Conservation (phyloP, 1,284 basidiomycete species). For the Tylopilus sp. region DNA sequence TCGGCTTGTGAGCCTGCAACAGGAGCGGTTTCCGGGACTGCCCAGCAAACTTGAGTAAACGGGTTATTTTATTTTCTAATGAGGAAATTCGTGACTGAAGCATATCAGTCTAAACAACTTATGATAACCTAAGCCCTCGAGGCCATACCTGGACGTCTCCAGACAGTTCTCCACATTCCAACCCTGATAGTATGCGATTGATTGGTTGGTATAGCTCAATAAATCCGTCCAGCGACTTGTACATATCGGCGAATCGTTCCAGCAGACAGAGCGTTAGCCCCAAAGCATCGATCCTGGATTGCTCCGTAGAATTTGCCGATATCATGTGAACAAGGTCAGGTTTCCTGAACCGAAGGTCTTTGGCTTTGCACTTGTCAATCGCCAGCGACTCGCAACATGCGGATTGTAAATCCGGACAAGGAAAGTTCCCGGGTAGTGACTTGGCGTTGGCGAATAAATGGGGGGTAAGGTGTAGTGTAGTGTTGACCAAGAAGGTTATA, state of each 20-base stretch:
- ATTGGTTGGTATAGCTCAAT: constrained; percentile 81
- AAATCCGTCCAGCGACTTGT: constrained; percentile 78
- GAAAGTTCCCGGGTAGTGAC: constrained; percentile 63
- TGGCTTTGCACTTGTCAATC: constrained; percentile 45
- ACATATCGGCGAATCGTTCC: constrained; percentile 68
- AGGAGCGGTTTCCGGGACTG: constrained; percentile 77
- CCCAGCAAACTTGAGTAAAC: constrained; percentile 72
- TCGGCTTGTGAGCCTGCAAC: constrained; percentile 94
- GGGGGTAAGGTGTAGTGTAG: constrained; percentile 73
- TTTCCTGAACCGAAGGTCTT: constrained; percentile 39
- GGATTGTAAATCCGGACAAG: constrained; percentile 70
- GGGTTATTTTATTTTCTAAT: constrained; percentile 47
- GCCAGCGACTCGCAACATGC: constrained; percentile 42
- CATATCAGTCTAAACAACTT: constrained; percentile 1
- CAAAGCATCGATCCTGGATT: constrained; percentile 68
- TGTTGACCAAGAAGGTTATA: constrained; percentile 77
- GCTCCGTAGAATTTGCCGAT: constrained; percentile 44
- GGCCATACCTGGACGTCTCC: constrained; percentile 53
- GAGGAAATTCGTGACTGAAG: constrained; percentile 47
- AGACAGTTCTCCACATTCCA: constrained; percentile 52
- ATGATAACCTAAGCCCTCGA: background rate
- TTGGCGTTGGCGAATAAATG: constrained; percentile 48
- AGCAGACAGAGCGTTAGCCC: constrained; percentile 63
- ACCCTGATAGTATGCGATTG: constrained; percentile 52
- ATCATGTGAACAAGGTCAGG: constrained; percentile 52